Evolutionary conservation across 805 yeast species (phyloP).

Genomic region (Pichia ethanolica): DNA sequence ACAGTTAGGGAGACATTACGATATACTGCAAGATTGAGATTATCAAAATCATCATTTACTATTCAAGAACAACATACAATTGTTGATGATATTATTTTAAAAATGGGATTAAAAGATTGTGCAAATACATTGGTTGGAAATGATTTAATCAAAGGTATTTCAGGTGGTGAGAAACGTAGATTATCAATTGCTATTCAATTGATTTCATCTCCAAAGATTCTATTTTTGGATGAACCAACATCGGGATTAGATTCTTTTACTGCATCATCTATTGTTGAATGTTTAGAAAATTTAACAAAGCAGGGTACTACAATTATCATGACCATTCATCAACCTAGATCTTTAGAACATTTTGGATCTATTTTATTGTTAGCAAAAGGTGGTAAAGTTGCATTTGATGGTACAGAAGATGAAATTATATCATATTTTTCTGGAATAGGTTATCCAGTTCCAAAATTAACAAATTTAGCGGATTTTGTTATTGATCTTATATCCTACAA

Average conservation of each 20-base stretch:
- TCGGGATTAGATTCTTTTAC: constrained; percentile 82
- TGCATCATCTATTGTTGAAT: constrained; percentile 56
- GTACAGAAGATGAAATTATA: constrained; percentile 39
- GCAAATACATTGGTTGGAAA: constrained; percentile 66
- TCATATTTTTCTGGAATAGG: constrained; percentile 44
- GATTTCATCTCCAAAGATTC: constrained; percentile 59
- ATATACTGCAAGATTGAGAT: constrained; percentile 63
- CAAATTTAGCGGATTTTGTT: constrained; percentile 68
- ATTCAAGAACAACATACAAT: constrained; percentile 34
- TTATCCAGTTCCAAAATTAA: constrained; percentile 47
- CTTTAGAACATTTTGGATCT: constrained; percentile 60
- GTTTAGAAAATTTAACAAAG: constrained; percentile 50
- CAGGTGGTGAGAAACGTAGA: constrained; percentile 78
- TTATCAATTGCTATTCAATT: constrained; percentile 78
- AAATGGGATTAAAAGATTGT: constrained; percentile 66
- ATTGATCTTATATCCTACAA: constrained; percentile 63
- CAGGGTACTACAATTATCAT: constrained; percentile 59
- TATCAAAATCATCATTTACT: constrained; percentile 37
- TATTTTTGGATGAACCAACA: constrained; percentile 82
- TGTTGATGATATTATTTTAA: constrained; percentile 53
- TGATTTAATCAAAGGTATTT: constrained; percentile 54
- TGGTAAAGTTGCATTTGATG: constrained; percentile 64
- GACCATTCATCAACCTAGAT: constrained; percentile 81
- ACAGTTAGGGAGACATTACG: constrained; percentile 73
- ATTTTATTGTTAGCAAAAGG: constrained; percentile 69